Evolutionary conservation across 306 rosid species (phyloP).

Genomic region (Vigna unguiculata): DNA sequence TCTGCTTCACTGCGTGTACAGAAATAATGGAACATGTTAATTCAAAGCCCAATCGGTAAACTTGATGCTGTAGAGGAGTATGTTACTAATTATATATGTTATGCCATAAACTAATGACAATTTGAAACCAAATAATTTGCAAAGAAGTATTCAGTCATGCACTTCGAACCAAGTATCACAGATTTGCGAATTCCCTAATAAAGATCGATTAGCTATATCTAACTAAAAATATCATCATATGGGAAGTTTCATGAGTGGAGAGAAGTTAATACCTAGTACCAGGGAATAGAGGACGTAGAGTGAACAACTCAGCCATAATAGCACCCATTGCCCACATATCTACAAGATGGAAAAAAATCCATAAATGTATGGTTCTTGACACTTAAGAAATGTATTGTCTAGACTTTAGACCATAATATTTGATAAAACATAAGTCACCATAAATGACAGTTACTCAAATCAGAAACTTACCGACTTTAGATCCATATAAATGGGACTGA

Average conservation of each 20-base stretch:
- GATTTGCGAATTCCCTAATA: conserved; percentile 10
- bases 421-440: neutral
- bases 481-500: conserved; percentile 79
- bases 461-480: conserved; percentile 88
- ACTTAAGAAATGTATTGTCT: conserved; percentile 18
- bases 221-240: neutral
- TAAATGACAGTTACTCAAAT: conserved; percentile 5
- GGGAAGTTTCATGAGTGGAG: conserved; percentile 9
- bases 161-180: conserved; percentile 5
- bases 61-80: conserved; percentile 17
- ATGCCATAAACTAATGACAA: conserved; percentile 2
- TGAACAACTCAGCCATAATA: conserved; percentile 89
- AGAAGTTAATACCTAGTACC: conserved; percentile 70
- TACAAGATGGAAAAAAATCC: conserved; percentile 38
- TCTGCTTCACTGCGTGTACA: conserved; percentile 81
- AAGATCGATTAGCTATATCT: neutral
- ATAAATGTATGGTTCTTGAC: neutral
- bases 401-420: conserved; percentile 1
- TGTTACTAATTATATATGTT: neutral
- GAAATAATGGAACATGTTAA: conserved; percentile 29
- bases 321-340: conserved; percentile 99
- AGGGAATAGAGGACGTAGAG: conserved; percentile 91
- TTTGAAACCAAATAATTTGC: conserved; percentile 15
- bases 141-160: conserved; percentile 24
- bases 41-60: conserved; percentile 7